phyloP scores from a whole-genome alignment of 352 stramenopile species.

The Phytophthora melonis region DNA sequence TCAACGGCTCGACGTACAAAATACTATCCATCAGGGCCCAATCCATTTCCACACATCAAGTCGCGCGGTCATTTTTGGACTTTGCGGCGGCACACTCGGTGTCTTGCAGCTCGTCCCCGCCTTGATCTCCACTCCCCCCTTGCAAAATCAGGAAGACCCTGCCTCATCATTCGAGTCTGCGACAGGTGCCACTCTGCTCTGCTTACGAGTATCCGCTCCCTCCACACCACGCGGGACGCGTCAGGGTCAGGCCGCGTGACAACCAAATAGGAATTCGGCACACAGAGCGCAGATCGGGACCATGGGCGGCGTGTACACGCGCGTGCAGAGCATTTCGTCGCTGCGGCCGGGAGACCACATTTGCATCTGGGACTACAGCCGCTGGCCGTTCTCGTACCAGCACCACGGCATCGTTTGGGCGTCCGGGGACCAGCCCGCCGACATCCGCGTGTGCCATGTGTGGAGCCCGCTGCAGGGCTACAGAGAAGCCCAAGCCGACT shows the following conservation, averaged over 20 bases:
- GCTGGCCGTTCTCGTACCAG: slow-evolving; percentile 81
- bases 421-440: slow-evolving; percentile 48
- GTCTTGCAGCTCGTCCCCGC: neutral
- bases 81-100: neutral
- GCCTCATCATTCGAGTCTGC: slow-evolving; percentile 14
- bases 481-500: slow-evolving; percentile 70
- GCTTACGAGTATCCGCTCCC: slow-evolving; percentile 3
- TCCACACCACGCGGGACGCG: neutral
- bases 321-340: slow-evolving; percentile 57
- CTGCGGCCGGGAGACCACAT: slow-evolving; percentile 80
- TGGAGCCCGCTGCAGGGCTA: slow-evolving; percentile 72
- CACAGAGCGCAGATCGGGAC: slow-evolving; percentile 1
- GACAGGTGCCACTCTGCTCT: slow-evolving; percentile 30
- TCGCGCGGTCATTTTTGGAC: slow-evolving; percentile 25
- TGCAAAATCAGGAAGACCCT: slow-evolving; percentile 28
- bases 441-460: slow-evolving; percentile 78
- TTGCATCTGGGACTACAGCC: slow-evolving; percentile 79
- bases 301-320: slow-evolving; percentile 78
- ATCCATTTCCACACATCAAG: neutral
- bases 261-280: slow-evolving; percentile 18
- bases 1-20: slow-evolving; percentile 1
- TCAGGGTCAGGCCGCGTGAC: neutral
- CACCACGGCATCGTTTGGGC: slow-evolving; percentile 82
- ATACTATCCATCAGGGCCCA: slow-evolving; percentile 18
- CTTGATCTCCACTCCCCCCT: slow-evolving; percentile 21